Percentiles rank a stretch among this genome's conserved stretches.
Evolutionary conservation across 148 eudicot species (phyloP).

Genomic region (Oxyria digyna): DNA sequence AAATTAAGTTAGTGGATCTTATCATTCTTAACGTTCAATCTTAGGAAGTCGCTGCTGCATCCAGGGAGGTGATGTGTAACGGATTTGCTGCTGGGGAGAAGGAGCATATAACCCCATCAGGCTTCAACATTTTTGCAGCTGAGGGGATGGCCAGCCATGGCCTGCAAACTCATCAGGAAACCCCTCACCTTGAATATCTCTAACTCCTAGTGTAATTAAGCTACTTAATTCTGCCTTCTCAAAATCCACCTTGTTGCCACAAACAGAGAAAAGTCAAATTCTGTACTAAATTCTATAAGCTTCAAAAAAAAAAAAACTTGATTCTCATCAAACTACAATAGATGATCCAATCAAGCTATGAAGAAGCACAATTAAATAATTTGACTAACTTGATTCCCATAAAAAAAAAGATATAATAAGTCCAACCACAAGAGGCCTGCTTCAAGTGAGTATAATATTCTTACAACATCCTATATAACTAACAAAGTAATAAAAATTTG

Average conservation of each 20-base stretch:
- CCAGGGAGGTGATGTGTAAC: no score
- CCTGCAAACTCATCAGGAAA: slow-evolving; percentile 61
- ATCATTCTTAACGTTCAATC: no score
- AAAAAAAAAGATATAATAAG: no score
- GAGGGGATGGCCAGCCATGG: slow-evolving; percentile 96
- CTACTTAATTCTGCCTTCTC: slow-evolving; percentile 62
- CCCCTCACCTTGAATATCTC: slow-evolving; percentile 93
- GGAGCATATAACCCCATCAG: slow-evolving; percentile 80
- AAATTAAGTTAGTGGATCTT: no score
- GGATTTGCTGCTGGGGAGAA: no score
- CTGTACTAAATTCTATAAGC: no score
- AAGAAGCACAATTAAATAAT: background rate
- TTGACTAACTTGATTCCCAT: background rate
- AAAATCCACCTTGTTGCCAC: slow-evolving; percentile 59
- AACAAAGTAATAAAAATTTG: no score
- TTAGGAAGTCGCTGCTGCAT: no score
- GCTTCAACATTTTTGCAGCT: slow-evolving; percentile 71
- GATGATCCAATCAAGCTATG: background rate
- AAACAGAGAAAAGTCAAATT: background rate
- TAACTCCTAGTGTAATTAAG: slow-evolving; percentile 74
- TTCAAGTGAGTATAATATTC: background rate
- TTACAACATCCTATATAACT: background rate
- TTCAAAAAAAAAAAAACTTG: no score
- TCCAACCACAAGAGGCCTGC: no score
- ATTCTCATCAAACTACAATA: no score